These are phyloP conservation scores for Rhizodiscina lignyota DNA, from an alignment of 495 filamentous ascomycete genomes.

Conservation along the genomic window DNA sequence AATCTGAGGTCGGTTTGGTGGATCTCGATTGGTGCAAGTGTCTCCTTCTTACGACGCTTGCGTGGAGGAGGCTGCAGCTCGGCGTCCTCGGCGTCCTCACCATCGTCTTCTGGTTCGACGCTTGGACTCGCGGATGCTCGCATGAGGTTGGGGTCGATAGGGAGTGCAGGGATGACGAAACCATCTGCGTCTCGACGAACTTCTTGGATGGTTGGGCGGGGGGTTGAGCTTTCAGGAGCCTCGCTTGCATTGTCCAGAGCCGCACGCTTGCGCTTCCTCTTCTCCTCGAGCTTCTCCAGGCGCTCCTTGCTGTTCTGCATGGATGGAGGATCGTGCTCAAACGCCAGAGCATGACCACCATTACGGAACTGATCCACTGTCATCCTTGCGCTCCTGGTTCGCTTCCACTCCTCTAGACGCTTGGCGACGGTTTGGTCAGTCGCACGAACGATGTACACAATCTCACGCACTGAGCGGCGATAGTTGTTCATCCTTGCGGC, in stretches of 20 bases:
- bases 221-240: neutral
- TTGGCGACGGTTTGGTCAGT: conserved; percentile 79
- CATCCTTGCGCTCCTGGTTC: conserved; percentile 58
- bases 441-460: conserved; percentile 92
- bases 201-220: neutral
- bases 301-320: conserved; percentile 45
- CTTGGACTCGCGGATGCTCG: too few relatives aligned
- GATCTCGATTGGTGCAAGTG: too few relatives aligned
- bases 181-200: conserved; percentile 33
- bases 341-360: conserved; percentile 32
- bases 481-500: conserved; percentile 97
- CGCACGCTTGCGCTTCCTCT: conserved; percentile 9
- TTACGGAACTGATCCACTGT: conserved; percentile 78
- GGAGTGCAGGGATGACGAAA: conserved; percentile 33
- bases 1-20: too few relatives aligned
- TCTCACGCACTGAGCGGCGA: conserved; percentile 73
- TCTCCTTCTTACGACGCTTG: too few relatives aligned
- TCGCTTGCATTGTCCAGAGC: neutral
- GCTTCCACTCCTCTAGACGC: conserved; percentile 76
- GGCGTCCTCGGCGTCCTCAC: too few relatives aligned
- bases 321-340: conserved; percentile 60
- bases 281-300: conserved; percentile 24
- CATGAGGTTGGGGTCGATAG: conserved; percentile 23
- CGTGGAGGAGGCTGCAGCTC: too few relatives aligned
- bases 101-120: too few relatives aligned